Base-by-base conservation (phyloP, 805 yeast species). In the Wickerhamomyces queroliae region DNA sequence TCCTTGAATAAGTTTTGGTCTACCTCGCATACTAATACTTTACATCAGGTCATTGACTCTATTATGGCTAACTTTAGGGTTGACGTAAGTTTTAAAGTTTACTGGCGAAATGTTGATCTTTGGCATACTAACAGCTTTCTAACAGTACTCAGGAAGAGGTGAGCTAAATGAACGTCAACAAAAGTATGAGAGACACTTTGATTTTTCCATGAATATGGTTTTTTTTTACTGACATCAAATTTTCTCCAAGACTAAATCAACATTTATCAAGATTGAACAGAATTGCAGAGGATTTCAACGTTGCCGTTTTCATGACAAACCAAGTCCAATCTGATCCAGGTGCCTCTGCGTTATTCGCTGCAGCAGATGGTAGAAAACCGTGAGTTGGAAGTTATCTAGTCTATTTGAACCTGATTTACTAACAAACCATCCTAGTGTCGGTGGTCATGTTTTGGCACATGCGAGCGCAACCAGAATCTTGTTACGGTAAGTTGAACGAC, bases 281-380 rank as follows among this genome's bases (percentile, higher is more conserved):
- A 48, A 62, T 83, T 38, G 84, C 90, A 0, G 91, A 83, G 53
- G 91, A 83, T 53, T 83, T 77, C 58, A 86, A 86, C 38, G 68
- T 82, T 37, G 91, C 91, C 0, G 83, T 83, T 0, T 79, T 83
- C 39, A 74, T 83, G 64, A 76, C 81, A 1, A 83, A 83, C 49
- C 91, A 83, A 56, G 89, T 83, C 13, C 91, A 83, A 46, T 83
- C 89, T 7, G 91, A 84, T 56, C 91, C 89, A 6, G 91, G 89
- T 44, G 93, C 91, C 2, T 76, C 81, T 48, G 81, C 89, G 1
- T 64, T 80, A 18, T 83, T 84, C 74, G 88, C 83, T 23, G 72
- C 85, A 38, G 89, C 88, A 8, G 91, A 84, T 61, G 90, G 91
- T 7, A 75, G 88, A 50, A 84, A 84, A 58, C 91, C 93, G 44